phyloP scores from a whole-genome alignment of 345 rosid genomes.

The Camelina laxa region DNA sequence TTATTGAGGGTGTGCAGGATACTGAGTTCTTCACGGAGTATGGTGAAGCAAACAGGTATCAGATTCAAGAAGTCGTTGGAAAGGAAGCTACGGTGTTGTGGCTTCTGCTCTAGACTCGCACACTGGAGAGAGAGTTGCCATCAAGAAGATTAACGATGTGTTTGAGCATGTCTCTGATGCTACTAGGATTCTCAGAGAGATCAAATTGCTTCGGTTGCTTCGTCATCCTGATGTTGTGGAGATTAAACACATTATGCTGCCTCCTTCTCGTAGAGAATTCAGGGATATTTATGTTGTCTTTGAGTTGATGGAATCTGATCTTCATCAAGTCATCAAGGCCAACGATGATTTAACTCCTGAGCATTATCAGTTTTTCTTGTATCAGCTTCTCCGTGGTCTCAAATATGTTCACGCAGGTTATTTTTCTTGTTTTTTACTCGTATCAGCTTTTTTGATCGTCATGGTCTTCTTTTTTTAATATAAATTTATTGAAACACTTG shows the following conservation, averaged over 20 bases:
- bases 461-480: neutral
- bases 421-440: neutral
- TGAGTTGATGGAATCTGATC: conserved; percentile 99
- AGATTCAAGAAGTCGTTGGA: conserved; percentile 90
- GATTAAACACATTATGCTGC: conserved; percentile 96
- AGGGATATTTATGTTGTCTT: conserved; percentile 92
- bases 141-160: conserved; percentile 95
- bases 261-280: conserved; percentile 96
- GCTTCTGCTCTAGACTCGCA: conserved; percentile 87
- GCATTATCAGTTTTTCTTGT: conserved; percentile 93
- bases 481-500: conserved; percentile 13
- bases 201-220: conserved; percentile 90
- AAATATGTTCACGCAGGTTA: conserved; percentile 93
- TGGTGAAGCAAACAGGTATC: conserved; percentile 91
- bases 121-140: conserved; percentile 89
- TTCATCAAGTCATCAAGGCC: conserved; percentile 95
- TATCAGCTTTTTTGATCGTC: conserved; percentile 10
- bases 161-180: conserved; percentile 99
- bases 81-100: conserved; percentile 98
- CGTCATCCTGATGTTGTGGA: conserved; percentile 95
- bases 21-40: conserved; percentile 94
- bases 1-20: conserved; percentile 54
- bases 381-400: conserved; percentile 97
- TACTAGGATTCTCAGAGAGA: conserved; percentile 93
- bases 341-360: conserved; percentile 97